phyloP scores from a whole-genome alignment of 2,329 filamentous ascomycete species.

The Dichotomopilus funicola region DNA sequence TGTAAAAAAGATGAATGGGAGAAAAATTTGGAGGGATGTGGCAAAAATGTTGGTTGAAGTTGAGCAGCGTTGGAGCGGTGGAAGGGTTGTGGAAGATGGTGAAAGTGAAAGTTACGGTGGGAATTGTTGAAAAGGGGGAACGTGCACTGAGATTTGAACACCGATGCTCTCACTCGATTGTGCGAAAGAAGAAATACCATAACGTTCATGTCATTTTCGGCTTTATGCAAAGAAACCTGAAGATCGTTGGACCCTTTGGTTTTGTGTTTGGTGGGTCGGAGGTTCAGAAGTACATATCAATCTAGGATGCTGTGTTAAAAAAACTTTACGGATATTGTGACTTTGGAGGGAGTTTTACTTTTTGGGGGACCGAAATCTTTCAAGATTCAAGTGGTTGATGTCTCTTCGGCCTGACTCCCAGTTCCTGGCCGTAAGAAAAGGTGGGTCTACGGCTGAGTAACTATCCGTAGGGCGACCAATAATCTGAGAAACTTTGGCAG shows the following conservation, averaged over 20 bases:
- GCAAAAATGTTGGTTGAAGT: not conserved
- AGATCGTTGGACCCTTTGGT: too few species aligned
- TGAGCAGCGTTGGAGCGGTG: not conserved
- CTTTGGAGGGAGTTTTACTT: too few species aligned
- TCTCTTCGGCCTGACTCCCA: too few species aligned
- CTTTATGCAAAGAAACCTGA: too few species aligned
- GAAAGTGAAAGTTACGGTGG: not conserved
- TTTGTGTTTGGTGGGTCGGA: too few species aligned
- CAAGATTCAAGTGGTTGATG: too few species aligned
- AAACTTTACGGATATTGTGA: too few species aligned
- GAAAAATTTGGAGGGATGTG: not conserved
- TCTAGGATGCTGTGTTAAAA: too few species aligned
- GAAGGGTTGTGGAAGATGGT: not conserved
- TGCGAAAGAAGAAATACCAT: not conserved
- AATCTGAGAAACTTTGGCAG: not conserved
- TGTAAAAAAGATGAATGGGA: not conserved
- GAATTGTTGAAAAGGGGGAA: slow-evolving; percentile 5
- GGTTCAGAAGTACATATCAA: too few species aligned
- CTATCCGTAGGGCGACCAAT: not conserved
- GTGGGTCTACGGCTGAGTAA: not conserved
- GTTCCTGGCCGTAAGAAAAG: not conserved
- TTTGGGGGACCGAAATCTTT: too few species aligned
- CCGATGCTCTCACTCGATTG: not conserved
- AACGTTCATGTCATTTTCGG: not conserved
- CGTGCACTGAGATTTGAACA: slow-evolving; percentile 4